phyloP scores from a whole-genome alignment of 2,329 filamentous ascomycete species.

The Nigrospora osmanthi region DNA sequence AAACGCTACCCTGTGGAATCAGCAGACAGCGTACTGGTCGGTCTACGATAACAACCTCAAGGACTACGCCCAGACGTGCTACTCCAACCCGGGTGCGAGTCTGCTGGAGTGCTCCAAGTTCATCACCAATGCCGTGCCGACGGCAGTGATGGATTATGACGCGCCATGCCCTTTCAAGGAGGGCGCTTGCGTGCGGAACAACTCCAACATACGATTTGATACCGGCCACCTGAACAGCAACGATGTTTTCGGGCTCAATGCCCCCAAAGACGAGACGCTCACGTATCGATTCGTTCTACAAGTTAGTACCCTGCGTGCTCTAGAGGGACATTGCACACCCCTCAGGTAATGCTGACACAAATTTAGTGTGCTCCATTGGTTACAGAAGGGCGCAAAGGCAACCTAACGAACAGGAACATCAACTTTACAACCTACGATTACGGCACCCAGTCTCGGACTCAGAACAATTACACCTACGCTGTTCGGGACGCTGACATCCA shows the following conservation, averaged over 20 bases:
- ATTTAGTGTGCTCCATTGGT: not conserved
- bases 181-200: constrained; percentile 2
- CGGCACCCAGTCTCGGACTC: not conserved
- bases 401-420: not conserved
- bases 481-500: not conserved
- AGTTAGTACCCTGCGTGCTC: not conserved
- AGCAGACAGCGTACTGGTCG: not conserved
- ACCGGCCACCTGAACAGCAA: constrained; percentile 9
- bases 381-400: not conserved
- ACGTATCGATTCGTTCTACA: constrained; percentile 5
- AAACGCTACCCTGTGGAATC: no score
- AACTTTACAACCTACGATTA: not conserved
- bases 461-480: not conserved
- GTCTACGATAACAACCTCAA: constrained; percentile 2
- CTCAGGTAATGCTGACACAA: not conserved
- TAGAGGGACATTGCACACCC: not conserved
- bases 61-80: constrained; percentile 10
- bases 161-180: constrained; percentile 7
- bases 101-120: constrained; percentile 6
- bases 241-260: constrained; percentile 7
- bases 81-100: not conserved
- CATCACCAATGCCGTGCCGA: not conserved
- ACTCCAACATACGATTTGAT: constrained; percentile 5
- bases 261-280: constrained; percentile 3
- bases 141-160: not conserved